Percentiles rank a stretch among this genome's conserved stretches.
Conservation (phyloP, 345 rosid genomes). For the Murraya koenigii region DNA sequence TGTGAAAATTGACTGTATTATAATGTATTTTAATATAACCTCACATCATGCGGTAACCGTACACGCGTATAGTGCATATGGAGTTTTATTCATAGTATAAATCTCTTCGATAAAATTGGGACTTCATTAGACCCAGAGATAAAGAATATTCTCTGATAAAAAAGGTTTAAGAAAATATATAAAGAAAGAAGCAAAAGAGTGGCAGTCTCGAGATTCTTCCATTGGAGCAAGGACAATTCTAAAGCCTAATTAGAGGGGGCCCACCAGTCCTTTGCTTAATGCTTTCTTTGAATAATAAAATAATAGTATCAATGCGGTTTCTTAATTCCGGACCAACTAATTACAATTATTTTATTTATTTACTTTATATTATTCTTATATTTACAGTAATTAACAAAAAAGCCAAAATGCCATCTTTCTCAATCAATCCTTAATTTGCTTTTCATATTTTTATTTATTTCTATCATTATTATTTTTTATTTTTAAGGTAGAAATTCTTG, state of each 20-base stretch:
- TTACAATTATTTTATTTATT: neutral
- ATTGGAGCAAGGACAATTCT: conserved; percentile 13
- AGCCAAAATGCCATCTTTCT: neutral
- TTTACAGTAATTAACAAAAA: neutral
- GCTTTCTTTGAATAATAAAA: neutral
- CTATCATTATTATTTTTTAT: neutral
- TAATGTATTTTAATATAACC: too few species aligned
- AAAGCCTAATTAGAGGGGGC: neutral
- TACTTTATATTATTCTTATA: too few species aligned
- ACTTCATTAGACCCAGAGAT: conserved; percentile 14
- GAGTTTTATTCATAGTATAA: neutral
- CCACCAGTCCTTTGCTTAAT: neutral
- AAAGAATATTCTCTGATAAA: conserved; percentile 19
- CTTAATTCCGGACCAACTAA: conserved; percentile 46
- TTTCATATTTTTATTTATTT: too few species aligned
- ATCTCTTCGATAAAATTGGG: neutral
- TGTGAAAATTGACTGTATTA: too few species aligned
- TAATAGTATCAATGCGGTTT: conserved; percentile 25
- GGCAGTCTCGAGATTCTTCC: conserved; percentile 35
- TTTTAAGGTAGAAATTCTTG: neutral
- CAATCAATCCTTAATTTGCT: neutral
- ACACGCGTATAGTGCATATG: too few species aligned
- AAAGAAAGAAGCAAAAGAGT: neutral
- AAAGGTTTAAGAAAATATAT: too few species aligned
- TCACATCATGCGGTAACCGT: too few species aligned